phyloP scores from a whole-genome alignment of 305 asterid species.

The Fraxinus velutina region DNA sequence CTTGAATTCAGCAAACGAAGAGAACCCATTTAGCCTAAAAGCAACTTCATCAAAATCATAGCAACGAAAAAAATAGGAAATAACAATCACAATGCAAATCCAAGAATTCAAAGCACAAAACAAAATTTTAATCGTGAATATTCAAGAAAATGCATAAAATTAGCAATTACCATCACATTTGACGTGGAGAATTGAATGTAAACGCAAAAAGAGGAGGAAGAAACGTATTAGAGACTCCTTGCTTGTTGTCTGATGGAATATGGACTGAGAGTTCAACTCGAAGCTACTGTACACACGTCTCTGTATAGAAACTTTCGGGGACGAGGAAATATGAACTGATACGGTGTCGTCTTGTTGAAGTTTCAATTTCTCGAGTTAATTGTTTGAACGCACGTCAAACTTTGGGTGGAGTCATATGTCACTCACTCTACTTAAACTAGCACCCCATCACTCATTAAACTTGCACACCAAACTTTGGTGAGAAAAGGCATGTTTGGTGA shows the following conservation, averaged over 20 bases:
- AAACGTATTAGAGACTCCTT: constrained; percentile 48
- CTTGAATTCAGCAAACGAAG: neutral
- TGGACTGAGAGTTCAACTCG: neutral
- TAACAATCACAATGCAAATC: constrained; percentile 4
- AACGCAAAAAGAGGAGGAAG: constrained; percentile 48
- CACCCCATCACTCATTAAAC: no score
- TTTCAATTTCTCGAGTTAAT: neutral
- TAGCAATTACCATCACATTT: constrained; percentile 48
- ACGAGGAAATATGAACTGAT: neutral
- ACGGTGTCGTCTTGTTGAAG: constrained; percentile 20
- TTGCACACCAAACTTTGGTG: no score
- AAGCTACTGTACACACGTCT: neutral
- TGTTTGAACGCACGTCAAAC: no score
- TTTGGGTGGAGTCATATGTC: no score
- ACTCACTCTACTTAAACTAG: no score
- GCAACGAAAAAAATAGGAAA: neutral
- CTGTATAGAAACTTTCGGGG: neutral
- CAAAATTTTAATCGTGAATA: neutral
- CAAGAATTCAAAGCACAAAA: constrained; percentile 17
- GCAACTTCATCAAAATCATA: neutral
- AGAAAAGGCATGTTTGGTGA: no score
- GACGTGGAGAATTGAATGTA: constrained; percentile 41
- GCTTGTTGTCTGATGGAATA: neutral
- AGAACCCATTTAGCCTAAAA: constrained; percentile 12
- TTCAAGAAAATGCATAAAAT: neutral